Evolutionary conservation across 1,284 basidiomycete genomes (phyloP), one percentile per base, ranked within the genome.

Genomic region (Ceratobasidium theobromae): DNA sequence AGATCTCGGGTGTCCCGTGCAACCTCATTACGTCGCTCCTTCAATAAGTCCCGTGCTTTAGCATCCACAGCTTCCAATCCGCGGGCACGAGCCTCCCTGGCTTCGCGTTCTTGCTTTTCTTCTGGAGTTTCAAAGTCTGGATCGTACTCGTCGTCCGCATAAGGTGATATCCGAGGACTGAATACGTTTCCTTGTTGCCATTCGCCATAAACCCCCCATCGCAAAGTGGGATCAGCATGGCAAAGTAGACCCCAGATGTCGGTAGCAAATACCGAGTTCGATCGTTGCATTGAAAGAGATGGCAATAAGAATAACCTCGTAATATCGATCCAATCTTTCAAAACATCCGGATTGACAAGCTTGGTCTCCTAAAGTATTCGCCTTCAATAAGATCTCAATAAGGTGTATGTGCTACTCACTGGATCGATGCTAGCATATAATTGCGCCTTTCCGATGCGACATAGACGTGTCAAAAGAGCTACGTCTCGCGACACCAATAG

Each of bases 141-240:
- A 23, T 65, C 64, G 18, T 65, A 65, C 30, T 65, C 64, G 52
- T 65, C 64, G 41, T 45, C 45, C 12, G 64, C 64, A 25, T 65
- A 48, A 4, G 64, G 64, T 2, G 64, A 65, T 65, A 65, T 65
- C 21, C 64, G 64, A 21, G 64, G 64, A 11, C 23, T 52, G 18
- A 65, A 65, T 28, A 54, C 25, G 9, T 65, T 65, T 12, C 87
- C 73, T 80, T 82, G 79, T 86, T 84, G 53, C 97, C 96, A 98
- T 78, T 99, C 95, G 53, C 95, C 97, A 73, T 99, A 98, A 28
- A 99, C 79, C 40, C 83, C 84, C 85, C 93, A 98, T 2, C 97
- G 90, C 49, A 84, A 80, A 5, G 87, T 85, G 66, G 87, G 89
- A 52, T 91, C 86, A 74, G 91, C 91, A 68, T 85, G 84, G 43